These are phyloP conservation scores for Millerozyma acaciae DNA, from an alignment of 805 yeast species.

Conservation along the genomic window DNA sequence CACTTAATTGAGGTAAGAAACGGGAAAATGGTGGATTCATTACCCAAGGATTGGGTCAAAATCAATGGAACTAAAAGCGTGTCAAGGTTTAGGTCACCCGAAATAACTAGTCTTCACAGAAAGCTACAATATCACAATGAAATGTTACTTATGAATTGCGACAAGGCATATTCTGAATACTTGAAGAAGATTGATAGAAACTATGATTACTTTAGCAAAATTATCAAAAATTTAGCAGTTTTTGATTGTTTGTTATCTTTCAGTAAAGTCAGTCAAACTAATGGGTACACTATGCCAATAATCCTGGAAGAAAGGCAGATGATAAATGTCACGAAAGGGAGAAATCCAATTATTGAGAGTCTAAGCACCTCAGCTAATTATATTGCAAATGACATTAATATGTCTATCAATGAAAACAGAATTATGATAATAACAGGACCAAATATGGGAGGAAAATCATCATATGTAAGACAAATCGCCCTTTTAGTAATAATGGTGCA, in stretches of 20 bases:
- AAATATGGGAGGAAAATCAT: constrained; percentile 85
- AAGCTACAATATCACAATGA: constrained; percentile 60
- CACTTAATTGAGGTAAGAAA: constrained; percentile 75
- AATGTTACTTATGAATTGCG: constrained; percentile 41
- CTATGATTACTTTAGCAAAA: constrained; percentile 30
- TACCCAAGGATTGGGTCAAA: constrained; percentile 78
- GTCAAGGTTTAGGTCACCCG: constrained; percentile 70
- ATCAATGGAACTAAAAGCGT: constrained; percentile 65
- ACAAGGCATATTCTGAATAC: constrained; percentile 43
- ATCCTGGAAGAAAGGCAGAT: constrained; percentile 37
- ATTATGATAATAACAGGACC: constrained; percentile 75
- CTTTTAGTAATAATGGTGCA: constrained; percentile 69
- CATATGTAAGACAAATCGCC: constrained; percentile 72
- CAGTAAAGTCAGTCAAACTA: constrained; percentile 52
- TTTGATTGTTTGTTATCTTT: constrained; percentile 69
- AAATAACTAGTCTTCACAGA: constrained; percentile 47
- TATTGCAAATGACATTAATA: constrained; percentile 63
- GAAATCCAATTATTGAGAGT: constrained; percentile 66
- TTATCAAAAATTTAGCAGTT: constrained; percentile 47
- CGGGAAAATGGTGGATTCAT: constrained; percentile 43
- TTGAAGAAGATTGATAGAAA: constrained; percentile 30
- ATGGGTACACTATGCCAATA: constrained; percentile 46
- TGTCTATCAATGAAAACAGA: constrained; percentile 46
- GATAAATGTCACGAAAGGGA: constrained; percentile 51
- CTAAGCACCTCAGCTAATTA: constrained; percentile 34